Base-by-base conservation (phyloP, 2,329 filamentous ascomycete genomes). In the Monosporascus sp. region DNA sequence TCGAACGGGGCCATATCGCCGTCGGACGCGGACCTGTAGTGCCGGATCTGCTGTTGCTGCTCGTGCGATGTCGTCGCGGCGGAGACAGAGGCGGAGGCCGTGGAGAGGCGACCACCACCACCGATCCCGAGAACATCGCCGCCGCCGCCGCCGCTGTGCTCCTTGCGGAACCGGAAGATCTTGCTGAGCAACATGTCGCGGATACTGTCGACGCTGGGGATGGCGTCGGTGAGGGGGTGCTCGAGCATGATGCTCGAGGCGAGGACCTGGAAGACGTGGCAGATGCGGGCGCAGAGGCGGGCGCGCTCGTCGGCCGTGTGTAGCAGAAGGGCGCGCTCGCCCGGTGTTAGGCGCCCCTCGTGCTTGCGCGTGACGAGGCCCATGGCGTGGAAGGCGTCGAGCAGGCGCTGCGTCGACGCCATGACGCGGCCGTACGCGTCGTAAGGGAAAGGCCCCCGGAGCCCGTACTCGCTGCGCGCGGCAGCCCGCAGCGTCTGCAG, bases 311-410 rank as follows among this genome's bases (percentile, higher is more conserved):
- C 76, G 5, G 83, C 79, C 1, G 94, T 97, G 67, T 89, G 91
- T 57, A 82, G 79, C 38, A 99, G 75, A 38, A 97, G 80, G 8
- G 87, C 85, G 52, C 87, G 84, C 72, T 97, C 93, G 4, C 93
- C 92, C 25, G 87, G 82, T 3, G 85, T 90, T 1, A 90, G 81
- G 38, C 81, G 81, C 11, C 86, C 76, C 7, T 20, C 41, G 54
- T 93, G 89, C 64, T 92, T 93, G 65, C 88, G 80, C 38, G 96
- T 91, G 57, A 97, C 86, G 11, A 97, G 83, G 58, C 93, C 95
- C 90, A 99, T 96, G 49, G 92, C 90, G 65, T 97, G 92, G 69
- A 99, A 97, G 38, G 90, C 87, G 70, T 97, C 92, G 5, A 97
- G 83, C 71, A 97, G 89, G 50, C 88, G 85, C 57, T 87, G 86